Conservation (phyloP, 106 monocot species). For the Triglochin maritima region DNA sequence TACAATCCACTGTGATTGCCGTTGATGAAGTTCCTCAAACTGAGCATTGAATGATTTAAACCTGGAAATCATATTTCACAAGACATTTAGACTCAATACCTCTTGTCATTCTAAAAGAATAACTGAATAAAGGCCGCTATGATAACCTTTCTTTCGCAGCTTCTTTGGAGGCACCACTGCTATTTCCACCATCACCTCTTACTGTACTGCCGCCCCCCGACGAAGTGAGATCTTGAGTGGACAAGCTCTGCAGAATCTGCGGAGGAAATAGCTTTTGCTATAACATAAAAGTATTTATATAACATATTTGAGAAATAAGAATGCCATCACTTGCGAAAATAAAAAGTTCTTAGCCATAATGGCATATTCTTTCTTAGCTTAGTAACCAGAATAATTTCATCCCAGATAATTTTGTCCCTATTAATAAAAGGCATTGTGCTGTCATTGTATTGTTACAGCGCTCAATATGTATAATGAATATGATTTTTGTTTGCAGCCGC, state of each 20-base stretch:
- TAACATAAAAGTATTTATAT: no score
- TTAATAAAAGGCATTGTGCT: no score
- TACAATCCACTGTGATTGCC: conserved; percentile 63
- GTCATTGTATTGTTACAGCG: no score
- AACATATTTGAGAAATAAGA: no score
- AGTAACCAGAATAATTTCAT: no score
- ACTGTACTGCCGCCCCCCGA: background rate
- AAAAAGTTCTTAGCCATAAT: no score
- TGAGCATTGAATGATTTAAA: conserved; percentile 62
- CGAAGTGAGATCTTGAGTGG: background rate
- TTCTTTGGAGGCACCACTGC: conserved; percentile 44
- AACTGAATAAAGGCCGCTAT: background rate
- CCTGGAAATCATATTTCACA: conserved; percentile 16
- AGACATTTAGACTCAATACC: background rate
- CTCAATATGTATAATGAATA: no score
- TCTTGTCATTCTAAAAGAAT: background rate
- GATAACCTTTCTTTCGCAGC: conserved; percentile 49
- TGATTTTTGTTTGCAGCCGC: no score
- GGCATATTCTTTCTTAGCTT: no score
- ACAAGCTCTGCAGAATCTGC: conserved; percentile 6
- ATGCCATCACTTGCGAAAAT: no score
- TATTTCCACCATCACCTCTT: conserved; percentile 8
- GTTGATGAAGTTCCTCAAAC: conserved; percentile 69
- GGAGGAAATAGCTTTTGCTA: background rate
- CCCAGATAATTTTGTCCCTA: no score